phyloP scores from a whole-genome alignment of 305 asterid species.

The Fraxinus sp. region DNA sequence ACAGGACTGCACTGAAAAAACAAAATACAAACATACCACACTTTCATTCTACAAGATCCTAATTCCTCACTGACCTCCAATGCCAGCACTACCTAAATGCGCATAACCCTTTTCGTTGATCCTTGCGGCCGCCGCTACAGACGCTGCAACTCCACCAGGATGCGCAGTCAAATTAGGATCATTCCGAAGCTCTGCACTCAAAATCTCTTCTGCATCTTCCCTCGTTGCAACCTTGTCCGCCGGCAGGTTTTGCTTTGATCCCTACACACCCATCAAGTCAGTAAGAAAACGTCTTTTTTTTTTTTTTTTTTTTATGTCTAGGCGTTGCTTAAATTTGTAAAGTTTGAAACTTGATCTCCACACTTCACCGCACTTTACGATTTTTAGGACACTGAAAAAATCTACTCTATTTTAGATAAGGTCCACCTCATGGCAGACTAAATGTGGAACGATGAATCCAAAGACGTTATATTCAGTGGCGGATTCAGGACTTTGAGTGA shows the following conservation, averaged over 20 bases:
- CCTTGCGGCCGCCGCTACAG: conserved; percentile 46
- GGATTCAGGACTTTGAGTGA: no score
- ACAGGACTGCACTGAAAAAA: not conserved
- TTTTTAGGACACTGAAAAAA: no score
- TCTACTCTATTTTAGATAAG: no score
- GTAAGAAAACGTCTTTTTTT: not conserved
- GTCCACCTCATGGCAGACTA: no score
- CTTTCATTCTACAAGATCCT: not conserved
- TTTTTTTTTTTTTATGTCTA: no score
- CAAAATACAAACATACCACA: not conserved
- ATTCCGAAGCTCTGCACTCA: conserved; percentile 44
- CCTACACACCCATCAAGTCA: conserved; percentile 26
- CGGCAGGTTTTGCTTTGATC: conserved; percentile 36
- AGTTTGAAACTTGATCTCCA: no score
- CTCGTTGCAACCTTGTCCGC: conserved; percentile 51
- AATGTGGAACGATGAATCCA: no score
- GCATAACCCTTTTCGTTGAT: conserved; percentile 32
- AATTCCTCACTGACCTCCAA: not conserved
- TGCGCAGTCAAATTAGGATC: conserved; percentile 29
- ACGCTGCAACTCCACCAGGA: conserved; percentile 53
- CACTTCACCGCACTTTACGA: no score
- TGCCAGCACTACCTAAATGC: not conserved
- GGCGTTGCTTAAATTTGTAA: no score
- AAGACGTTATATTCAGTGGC: no score
- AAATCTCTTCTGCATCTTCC: conserved; percentile 54